These are phyloP conservation scores for Verbena officinalis DNA, from an alignment of 257 asterid species.

Conservation along the genomic window DNA sequence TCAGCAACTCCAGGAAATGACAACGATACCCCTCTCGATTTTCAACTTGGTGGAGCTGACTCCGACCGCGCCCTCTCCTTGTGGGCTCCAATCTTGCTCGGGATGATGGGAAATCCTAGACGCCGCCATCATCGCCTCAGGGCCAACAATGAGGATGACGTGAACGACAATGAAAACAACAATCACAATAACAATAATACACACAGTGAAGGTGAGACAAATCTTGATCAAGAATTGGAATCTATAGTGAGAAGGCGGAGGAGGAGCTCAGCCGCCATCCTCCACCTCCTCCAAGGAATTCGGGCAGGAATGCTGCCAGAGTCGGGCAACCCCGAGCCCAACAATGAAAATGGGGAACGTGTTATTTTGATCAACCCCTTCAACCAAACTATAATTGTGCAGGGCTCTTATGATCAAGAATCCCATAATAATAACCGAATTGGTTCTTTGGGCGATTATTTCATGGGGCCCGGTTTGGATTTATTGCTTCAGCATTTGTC, in stretches of 20 bases:
- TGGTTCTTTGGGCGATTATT: conserved; percentile 60
- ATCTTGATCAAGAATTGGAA: conserved; percentile 47
- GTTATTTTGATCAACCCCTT: conserved; percentile 58
- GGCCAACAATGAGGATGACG: conserved; percentile 35
- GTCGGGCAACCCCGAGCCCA: conserved; percentile 30
- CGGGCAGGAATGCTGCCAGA: conserved; percentile 46
- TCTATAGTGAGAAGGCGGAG: conserved; percentile 44
- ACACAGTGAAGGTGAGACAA: conserved; percentile 31
- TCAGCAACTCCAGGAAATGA: conserved; percentile 31
- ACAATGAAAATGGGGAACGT: conserved; percentile 40
- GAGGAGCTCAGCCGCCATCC: conserved; percentile 56
- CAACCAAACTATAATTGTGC: conserved; percentile 53
- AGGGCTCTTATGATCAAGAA: conserved; percentile 35
- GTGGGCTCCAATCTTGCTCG: conserved; percentile 68
- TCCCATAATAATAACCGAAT: conserved; percentile 30
- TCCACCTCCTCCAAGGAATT: conserved; percentile 59
- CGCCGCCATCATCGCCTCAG: conserved; percentile 39
- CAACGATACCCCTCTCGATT: conserved; percentile 24
- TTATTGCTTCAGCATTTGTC: conserved; percentile 62
- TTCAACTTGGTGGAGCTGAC: conserved; percentile 46
- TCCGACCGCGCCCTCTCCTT: conserved; percentile 63
- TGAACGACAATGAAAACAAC: conserved; percentile 6
- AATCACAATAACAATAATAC: background rate
- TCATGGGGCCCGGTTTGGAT: conserved; percentile 67
- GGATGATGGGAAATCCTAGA: conserved; percentile 55